phyloP scores from a whole-genome alignment of 768 basidiomycete species.

The Multifurca ochricompacta region DNA sequence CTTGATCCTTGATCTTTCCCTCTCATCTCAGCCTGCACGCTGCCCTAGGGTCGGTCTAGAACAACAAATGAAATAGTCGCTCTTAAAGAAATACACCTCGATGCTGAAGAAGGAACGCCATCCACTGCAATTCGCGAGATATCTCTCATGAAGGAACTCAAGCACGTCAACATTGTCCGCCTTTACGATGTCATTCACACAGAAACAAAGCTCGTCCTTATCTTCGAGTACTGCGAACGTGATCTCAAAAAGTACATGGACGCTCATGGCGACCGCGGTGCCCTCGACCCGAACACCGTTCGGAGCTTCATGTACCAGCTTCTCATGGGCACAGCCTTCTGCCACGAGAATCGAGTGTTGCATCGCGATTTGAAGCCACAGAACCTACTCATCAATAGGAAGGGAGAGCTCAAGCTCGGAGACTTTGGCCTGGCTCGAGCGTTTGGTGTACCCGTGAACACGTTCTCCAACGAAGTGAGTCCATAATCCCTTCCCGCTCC shows the following conservation, averaged over 20 bases:
- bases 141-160: conserved; percentile 98
- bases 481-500: not conserved
- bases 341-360: conserved; percentile 96
- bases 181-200: conserved; percentile 99
- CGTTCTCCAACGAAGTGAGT: conserved; percentile 90
- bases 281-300: conserved; percentile 80
- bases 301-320: conserved; percentile 98
- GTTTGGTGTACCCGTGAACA: conserved; percentile 98
- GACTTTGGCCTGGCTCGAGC: conserved; percentile 97
- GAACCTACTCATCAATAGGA: conserved; percentile 94
- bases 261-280: conserved; percentile 91
- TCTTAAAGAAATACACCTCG: conserved; percentile 97
- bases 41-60: conserved; percentile 77
- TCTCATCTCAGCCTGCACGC: not conserved
- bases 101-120: conserved; percentile 98
- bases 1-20: not conserved
- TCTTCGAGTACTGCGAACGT: conserved; percentile 98
- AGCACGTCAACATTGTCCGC: conserved; percentile 97
- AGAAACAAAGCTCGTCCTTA: conserved; percentile 94
- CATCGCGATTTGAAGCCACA: conserved; percentile 98
- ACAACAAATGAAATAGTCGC: conserved; percentile 99
- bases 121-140: conserved; percentile 99
- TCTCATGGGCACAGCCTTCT: conserved; percentile 94
- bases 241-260: conserved; percentile 99
- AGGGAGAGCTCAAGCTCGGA: conserved; percentile 93